Conservation (phyloP, 129 eudicot genomes). For the Centaurea solstitialis region DNA sequence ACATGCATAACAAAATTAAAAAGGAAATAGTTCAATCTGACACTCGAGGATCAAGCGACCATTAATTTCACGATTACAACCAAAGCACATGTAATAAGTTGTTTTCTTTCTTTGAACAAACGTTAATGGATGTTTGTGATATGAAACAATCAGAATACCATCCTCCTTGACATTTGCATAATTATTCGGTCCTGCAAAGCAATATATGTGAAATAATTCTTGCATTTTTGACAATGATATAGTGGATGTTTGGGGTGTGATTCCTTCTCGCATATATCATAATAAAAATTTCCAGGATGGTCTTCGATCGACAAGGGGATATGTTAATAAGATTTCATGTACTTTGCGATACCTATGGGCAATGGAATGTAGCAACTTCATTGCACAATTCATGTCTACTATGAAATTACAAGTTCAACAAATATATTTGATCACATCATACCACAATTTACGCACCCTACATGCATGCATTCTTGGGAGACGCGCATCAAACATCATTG, state of each 20-base stretch:
- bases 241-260: neutral
- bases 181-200: neutral
- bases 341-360: slow-evolving; percentile 18
- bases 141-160: neutral
- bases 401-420: neutral
- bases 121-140: slow-evolving; percentile 12
- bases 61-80: slow-evolving; percentile 8
- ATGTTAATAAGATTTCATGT: neutral
- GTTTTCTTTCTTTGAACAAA: neutral
- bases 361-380: neutral
- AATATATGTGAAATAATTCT: neutral
- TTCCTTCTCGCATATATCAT: slow-evolving; percentile 5
- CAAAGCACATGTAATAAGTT: neutral
- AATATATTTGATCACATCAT: neutral
- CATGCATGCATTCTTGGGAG: neutral
- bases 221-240: slow-evolving; percentile 13
- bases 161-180: neutral
- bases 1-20: too few relatives aligned
- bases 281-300: slow-evolving; percentile 4
- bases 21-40: neutral
- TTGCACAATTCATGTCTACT: neutral
- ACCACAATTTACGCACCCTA: neutral
- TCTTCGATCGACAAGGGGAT: slow-evolving; percentile 8
- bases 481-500: neutral
- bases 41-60: neutral